These are phyloP conservation scores for Backusella circina DNA, from an alignment of 192 early-diverging fungal genomes.

Conservation along the genomic window DNA sequence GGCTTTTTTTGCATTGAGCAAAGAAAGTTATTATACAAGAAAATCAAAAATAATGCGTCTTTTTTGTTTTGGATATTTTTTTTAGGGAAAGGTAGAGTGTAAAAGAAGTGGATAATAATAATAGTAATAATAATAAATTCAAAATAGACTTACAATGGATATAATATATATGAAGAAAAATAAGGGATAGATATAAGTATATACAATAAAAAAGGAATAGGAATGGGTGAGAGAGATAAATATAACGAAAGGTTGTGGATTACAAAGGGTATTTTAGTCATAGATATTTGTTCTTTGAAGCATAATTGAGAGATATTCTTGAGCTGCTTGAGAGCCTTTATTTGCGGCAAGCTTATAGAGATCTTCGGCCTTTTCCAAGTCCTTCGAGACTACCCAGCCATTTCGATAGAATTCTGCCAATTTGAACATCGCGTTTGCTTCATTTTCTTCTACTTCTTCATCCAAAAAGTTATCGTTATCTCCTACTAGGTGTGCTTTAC, in stretches of 20 bases:
- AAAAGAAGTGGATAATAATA: not conserved
- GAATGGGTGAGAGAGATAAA: not conserved
- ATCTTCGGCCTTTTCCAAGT: slow-evolving; percentile 22
- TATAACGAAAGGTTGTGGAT: not conserved
- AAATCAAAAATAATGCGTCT: no score
- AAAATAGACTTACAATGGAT: not conserved
- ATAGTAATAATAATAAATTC: not conserved
- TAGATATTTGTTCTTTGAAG: not conserved
- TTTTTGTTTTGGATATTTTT: no score
- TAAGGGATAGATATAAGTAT: not conserved
- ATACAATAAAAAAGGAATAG: not conserved
- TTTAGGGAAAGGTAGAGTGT: no score
- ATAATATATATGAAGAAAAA: not conserved
- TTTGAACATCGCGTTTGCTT: slow-evolving; percentile 26
- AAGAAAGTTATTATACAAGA: no score
- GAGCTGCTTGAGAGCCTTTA: slow-evolving; percentile 19
- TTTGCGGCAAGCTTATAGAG: slow-evolving; percentile 21
- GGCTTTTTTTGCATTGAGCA: not conserved
- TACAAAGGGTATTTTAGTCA: not conserved
- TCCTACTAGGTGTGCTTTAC: not conserved
- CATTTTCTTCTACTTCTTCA: slow-evolving; percentile 29
- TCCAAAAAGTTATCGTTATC: slow-evolving; percentile 6
- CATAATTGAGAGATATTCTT: slow-evolving; percentile 10
- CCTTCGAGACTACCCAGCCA: slow-evolving; percentile 9
- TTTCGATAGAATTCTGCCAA: slow-evolving; percentile 28